Percentiles rank a stretch among this genome's conserved stretches.
These are phyloP conservation scores for Phytophthora crassamura DNA, from an alignment of 352 stramenopile species.

Conservation along the genomic window DNA sequence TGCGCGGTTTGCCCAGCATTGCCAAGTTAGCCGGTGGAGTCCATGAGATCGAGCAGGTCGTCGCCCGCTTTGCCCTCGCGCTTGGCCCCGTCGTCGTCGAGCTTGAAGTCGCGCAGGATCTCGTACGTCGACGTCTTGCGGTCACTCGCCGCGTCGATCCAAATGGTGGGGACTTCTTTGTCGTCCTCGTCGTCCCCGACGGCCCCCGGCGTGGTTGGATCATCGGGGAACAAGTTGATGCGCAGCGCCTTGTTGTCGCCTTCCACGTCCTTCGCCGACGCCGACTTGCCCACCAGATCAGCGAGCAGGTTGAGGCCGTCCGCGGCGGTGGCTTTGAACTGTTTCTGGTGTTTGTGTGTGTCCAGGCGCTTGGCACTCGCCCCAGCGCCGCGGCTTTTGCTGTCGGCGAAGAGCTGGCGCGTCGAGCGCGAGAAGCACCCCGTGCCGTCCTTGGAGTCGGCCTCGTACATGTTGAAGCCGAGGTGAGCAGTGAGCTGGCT, in stretches of 20 bases:
- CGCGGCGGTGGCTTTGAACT: slow-evolving; percentile 77
- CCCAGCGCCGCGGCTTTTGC: slow-evolving; percentile 47
- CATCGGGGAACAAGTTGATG: slow-evolving; percentile 84
- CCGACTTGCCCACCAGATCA: slow-evolving; percentile 71
- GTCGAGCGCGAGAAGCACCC: slow-evolving; percentile 46
- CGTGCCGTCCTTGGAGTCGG: slow-evolving; percentile 61
- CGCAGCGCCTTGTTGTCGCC: slow-evolving; percentile 69
- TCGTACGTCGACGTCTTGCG: slow-evolving; percentile 57
- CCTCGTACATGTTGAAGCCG: slow-evolving; percentile 88
- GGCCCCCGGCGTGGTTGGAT: slow-evolving; percentile 40
- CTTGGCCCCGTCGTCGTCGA: slow-evolving; percentile 54
- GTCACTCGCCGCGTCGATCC: slow-evolving; percentile 82
- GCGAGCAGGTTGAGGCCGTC: slow-evolving; percentile 90
- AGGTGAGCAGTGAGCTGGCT: slow-evolving; percentile 65
- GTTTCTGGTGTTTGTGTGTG: slow-evolving; percentile 55
- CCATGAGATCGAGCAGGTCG: slow-evolving; percentile 91
- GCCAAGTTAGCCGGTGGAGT: slow-evolving; percentile 52
- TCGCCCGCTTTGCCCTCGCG: slow-evolving; percentile 61
- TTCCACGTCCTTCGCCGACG: slow-evolving; percentile 52
- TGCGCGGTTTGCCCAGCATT: not conserved
- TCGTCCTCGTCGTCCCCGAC: slow-evolving; percentile 64
- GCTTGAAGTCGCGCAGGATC: slow-evolving; percentile 70
- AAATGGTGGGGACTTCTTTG: slow-evolving; percentile 77
- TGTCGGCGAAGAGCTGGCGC: slow-evolving; percentile 68
- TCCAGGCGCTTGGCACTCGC: slow-evolving; percentile 34